Base-by-base conservation (phyloP, 2,329 filamentous ascomycete species). In the Stromatinia cepivora region DNA sequence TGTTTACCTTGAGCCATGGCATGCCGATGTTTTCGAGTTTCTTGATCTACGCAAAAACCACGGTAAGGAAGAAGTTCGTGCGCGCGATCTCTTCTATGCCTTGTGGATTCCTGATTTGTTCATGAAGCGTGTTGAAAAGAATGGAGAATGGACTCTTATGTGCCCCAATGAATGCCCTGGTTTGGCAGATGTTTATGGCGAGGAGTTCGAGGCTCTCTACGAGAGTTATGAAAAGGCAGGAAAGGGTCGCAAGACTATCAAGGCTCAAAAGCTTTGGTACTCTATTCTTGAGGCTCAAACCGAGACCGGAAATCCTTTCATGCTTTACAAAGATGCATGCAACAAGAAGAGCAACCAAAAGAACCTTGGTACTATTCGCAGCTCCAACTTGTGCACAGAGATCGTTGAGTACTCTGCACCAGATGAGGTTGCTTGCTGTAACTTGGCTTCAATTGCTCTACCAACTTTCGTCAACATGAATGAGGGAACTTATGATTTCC, bases 271-370 rank as follows among this genome's bases (percentile, higher is more conserved):
- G 87, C 90, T 99, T 70, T 99, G 95, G 95, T 98, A 98, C 80
- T 93, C 94, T 75, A 97, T 99, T 74, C 88, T 99, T 61, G 95
- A 99, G 84, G 92, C 95, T 63, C 95, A 99, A 84, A 98, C 94
- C 46, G 95, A 99, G 88, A 99, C 95, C 58, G 95, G 95, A 76
- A 98, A 97, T 82, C 95, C 95, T 62, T 99, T 97, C 84, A 99
- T 99, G 93, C 90, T 98, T 71, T 99, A 99, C 90, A 99, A 99
- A 87, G 95, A 99, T 82, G 87, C 90, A 78, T 94, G 92, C 88
- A 99, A 99, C 88, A 89, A 89, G 81, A 99, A 99, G 91, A 97
- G 94, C 86, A 99, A 99, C 88, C 95, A 99, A 85, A 98, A 99
- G 90, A 99, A 99, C 83, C 87, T 99, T 45, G 95, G 95, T 74